Evolutionary conservation across 2,329 filamentous ascomycete species (phyloP).

Genomic region (Diplodia seriata): DNA sequence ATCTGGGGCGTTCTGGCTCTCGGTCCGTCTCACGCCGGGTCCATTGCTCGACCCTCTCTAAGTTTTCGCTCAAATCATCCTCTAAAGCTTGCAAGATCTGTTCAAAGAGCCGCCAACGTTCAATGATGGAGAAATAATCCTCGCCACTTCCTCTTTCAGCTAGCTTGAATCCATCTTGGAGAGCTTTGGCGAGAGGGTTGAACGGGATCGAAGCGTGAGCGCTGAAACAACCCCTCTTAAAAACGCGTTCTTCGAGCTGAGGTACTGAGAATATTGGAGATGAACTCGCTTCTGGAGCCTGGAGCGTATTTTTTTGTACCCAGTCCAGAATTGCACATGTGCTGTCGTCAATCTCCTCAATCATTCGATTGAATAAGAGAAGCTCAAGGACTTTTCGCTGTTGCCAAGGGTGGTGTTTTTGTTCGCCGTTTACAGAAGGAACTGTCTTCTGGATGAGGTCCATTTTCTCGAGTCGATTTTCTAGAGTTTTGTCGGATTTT

Average conservation of each 20-base stretch:
- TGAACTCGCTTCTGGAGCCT: no score
- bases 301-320: not conserved
- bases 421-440: no score
- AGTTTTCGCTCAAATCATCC: constrained; percentile 35
- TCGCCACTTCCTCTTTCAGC: no score
- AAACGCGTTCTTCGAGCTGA: not conserved
- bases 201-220: not conserved
- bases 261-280: rapidly evolving
- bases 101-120: constrained; percentile 35
- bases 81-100: constrained; percentile 36
- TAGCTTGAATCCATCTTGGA: constrained; percentile 24
- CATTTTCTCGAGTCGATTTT: no score
- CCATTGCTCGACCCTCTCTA: constrained; percentile 39
- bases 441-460: not conserved
- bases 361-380: constrained; percentile 37
- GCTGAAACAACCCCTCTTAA: not conserved
- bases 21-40: constrained; percentile 39
- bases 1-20: constrained; percentile 40
- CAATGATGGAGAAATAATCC: constrained; percentile 10
- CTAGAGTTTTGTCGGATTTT: no score
- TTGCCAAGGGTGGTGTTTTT: constrained; percentile 34
- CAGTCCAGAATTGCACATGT: not conserved
- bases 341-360: constrained; percentile 29
- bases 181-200: constrained; percentile 5
- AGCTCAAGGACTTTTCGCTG: constrained; percentile 44